Evolutionary conservation across 2,329 filamentous ascomycete genomes (phyloP).

Genomic region (Stachybotrys echinatus): DNA sequence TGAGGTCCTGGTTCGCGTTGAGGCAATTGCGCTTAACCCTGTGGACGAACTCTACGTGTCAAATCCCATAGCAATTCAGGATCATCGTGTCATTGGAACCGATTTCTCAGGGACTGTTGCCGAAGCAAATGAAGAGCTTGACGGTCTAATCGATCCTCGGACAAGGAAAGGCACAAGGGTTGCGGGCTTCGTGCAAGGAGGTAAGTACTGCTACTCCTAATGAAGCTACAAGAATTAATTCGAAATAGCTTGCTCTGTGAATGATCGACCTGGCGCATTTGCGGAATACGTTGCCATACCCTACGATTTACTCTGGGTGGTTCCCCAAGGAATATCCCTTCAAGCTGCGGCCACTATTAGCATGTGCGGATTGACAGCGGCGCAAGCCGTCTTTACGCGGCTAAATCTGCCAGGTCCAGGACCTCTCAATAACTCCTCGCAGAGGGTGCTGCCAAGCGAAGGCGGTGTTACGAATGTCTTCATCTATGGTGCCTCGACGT

Average conservation of each 20-base stretch:
- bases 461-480: slow-evolving; percentile 12
- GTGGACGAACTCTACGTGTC: slow-evolving; percentile 26
- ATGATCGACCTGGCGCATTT: slow-evolving; percentile 38
- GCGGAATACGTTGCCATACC: slow-evolving; percentile 30
- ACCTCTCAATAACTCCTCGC: not conserved
- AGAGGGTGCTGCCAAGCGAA: fast-evolving
- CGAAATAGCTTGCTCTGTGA: slow-evolving; percentile 27
- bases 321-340: slow-evolving; percentile 23
- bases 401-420: slow-evolving; percentile 30
- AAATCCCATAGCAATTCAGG: slow-evolving; percentile 23
- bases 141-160: slow-evolving; percentile 7
- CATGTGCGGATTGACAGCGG: slow-evolving; percentile 36
- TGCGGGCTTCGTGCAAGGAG: slow-evolving; percentile 36
- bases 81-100: slow-evolving; percentile 28
- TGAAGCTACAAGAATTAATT: not conserved
- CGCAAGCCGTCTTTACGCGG: slow-evolving; percentile 32
- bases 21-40: slow-evolving; percentile 19
- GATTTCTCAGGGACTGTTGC: slow-evolving; percentile 33
- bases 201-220: slow-evolving; percentile 9
- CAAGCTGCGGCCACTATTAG: slow-evolving; percentile 33
- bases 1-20: slow-evolving; percentile 16
- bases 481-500: slow-evolving; percentile 27
- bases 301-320: slow-evolving; percentile 30
- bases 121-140: slow-evolving; percentile 9
- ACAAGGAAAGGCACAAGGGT: slow-evolving; percentile 23